Conservation (phyloP, 179 eudicot species). For the Patellifolia procumbens region DNA sequence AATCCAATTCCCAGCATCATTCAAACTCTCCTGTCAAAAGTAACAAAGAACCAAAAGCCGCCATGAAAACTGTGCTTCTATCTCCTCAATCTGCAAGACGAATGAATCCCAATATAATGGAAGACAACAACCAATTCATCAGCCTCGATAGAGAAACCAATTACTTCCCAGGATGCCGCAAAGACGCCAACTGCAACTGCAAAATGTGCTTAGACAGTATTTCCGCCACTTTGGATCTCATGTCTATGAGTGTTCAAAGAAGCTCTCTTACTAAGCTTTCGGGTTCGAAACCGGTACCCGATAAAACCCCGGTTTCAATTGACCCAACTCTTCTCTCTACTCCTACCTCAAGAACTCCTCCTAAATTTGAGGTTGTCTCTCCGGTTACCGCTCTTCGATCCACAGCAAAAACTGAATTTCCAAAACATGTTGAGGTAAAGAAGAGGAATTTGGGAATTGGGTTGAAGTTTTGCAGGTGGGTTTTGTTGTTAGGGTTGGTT, state of each 20-base stretch:
- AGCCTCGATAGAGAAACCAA: conserved; percentile 33
- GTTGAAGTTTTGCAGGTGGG: conserved; percentile 32
- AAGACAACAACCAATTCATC: conserved; percentile 16
- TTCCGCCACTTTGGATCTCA: conserved; percentile 72
- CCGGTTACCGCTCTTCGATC: conserved; percentile 28
- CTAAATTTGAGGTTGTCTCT: background rate
- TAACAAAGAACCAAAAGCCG: background rate
- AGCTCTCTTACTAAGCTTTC: conserved; percentile 42
- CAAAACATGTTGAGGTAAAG: conserved; percentile 24
- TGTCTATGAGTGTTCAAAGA: conserved; percentile 48
- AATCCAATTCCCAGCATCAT: background rate
- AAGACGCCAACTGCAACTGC: conserved; percentile 71
- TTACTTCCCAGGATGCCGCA: conserved; percentile 64
- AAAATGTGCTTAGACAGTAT: conserved; percentile 70
- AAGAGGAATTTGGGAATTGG: conserved; percentile 35
- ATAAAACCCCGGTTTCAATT: conserved; percentile 47
- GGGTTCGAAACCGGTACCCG: conserved; percentile 26
- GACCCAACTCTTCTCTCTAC: conserved; percentile 41
- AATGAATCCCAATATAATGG: conserved; percentile 19
- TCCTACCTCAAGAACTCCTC: conserved; percentile 34
- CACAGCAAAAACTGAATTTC: conserved; percentile 23
- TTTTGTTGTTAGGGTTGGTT: conserved; percentile 41
- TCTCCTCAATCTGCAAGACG: conserved; percentile 33
- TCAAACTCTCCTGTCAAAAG: background rate
- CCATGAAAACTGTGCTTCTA: conserved; percentile 28